Percentiles rank a stretch among this genome's conserved stretches.
phyloP scores from a whole-genome alignment of 129 eudicot species.

The Heracleum sosnowskyi region DNA sequence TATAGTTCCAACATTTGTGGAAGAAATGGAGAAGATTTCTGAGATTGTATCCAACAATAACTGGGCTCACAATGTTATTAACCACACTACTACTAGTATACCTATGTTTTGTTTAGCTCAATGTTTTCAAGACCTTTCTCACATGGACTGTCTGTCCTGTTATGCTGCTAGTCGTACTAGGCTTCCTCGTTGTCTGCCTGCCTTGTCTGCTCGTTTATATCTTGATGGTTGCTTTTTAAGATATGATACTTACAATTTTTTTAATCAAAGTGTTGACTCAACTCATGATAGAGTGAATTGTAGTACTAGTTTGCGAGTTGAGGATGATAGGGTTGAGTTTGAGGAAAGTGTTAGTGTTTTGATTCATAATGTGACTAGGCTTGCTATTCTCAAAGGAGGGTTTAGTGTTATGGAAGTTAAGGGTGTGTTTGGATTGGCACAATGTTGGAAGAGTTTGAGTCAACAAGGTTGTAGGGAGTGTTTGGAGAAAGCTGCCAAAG shows the following conservation, averaged over 20 bases:
- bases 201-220: neutral
- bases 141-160: neutral
- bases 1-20: neutral
- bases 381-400: neutral
- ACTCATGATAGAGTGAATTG: neutral
- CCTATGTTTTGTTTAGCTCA: neutral
- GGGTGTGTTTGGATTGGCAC: constrained; percentile 7
- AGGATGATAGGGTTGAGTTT: neutral
- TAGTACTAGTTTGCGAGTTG: neutral
- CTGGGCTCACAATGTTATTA: neutral
- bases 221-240: neutral
- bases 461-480: neutral
- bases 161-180: neutral
- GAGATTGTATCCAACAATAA: neutral
- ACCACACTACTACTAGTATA: neutral
- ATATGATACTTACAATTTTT: neutral
- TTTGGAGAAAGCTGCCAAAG: neutral
- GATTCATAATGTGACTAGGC: neutral
- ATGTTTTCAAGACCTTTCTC: neutral
- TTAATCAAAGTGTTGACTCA: neutral
- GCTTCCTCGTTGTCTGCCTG: neutral
- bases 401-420: neutral
- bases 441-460: constrained; percentile 7
- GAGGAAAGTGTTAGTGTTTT: neutral
- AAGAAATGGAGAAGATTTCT: constrained; percentile 2